Evolutionary conservation across 495 filamentous ascomycete genomes (phyloP).

Genomic region (Pyrenula massariospora): DNA sequence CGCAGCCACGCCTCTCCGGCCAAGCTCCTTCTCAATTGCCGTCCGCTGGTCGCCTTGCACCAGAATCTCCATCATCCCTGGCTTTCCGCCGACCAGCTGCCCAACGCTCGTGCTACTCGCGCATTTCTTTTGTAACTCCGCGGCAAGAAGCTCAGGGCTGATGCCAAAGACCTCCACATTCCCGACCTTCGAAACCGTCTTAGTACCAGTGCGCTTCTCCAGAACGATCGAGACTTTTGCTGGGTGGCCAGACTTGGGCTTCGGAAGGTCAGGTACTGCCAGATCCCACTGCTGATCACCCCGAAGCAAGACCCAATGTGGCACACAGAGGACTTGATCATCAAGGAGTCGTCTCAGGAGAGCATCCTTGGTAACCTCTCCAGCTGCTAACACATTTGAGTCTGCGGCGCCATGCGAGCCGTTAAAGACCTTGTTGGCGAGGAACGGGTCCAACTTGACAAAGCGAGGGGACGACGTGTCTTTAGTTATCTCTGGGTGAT

Average conservation of each 20-base stretch:
- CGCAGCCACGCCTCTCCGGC: constrained; percentile 43
- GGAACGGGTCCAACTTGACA: constrained; percentile 48
- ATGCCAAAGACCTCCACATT: constrained; percentile 54
- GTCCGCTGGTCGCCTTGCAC: constrained; percentile 59
- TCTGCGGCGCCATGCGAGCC: constrained; percentile 29
- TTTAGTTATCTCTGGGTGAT: neutral
- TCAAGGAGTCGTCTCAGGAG: constrained; percentile 49
- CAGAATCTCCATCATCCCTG: constrained; percentile 57
- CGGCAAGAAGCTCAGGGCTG: constrained; percentile 47
- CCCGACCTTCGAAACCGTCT: constrained; percentile 53
- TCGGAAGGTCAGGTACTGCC: constrained; percentile 26
- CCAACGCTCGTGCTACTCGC: constrained; percentile 58
- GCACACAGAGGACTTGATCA: constrained; percentile 33
- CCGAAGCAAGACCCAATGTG: constrained; percentile 43
- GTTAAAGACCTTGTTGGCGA: constrained; percentile 50
- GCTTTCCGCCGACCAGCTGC: constrained; percentile 48
- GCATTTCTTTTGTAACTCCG: constrained; percentile 61
- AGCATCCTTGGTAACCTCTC: constrained; percentile 48
- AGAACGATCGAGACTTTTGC: constrained; percentile 49
- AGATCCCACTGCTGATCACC: constrained; percentile 30
- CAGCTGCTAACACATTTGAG: constrained; percentile 43
- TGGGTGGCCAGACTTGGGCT: constrained; percentile 48
- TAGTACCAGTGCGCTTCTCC: constrained; percentile 57
- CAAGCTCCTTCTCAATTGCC: constrained; percentile 47
- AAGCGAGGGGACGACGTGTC: constrained; percentile 25